Evolutionary conservation across 2,329 filamentous ascomycete genomes (phyloP).

Genomic region (Chaetoscypha palmicola): DNA sequence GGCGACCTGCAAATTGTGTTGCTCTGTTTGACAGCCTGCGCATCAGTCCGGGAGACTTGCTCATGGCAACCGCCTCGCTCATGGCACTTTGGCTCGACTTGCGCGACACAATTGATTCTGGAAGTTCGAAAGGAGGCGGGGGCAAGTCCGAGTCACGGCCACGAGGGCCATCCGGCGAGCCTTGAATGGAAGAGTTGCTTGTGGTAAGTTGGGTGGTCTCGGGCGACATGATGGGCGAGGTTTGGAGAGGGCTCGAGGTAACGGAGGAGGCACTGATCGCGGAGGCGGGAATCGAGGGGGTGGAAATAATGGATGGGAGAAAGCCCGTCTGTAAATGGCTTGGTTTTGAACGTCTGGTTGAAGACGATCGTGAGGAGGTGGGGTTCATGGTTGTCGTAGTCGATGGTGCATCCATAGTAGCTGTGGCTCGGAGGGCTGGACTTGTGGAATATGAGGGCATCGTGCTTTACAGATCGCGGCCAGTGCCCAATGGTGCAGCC

Average conservation of each 20-base stretch:
- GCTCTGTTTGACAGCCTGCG: conserved; percentile 79
- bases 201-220: conserved; percentile 44
- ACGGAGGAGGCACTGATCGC: conserved; percentile 50
- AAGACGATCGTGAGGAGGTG: conserved; percentile 16
- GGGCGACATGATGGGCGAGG: conserved; percentile 52
- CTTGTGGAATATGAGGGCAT: conserved; percentile 20
- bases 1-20: conserved; percentile 56
- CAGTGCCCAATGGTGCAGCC: conserved; percentile 20
- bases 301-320: conserved; percentile 21
- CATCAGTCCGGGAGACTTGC: conserved; percentile 63
- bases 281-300: conserved; percentile 41
- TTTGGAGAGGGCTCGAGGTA: conserved; percentile 47
- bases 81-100: conserved; percentile 57
- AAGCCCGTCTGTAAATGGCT: conserved; percentile 29
- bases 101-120: conserved; percentile 60
- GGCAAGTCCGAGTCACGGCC: conserved; percentile 47
- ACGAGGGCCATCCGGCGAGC: conserved; percentile 57
- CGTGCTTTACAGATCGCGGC: conserved; percentile 5
- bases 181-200: conserved; percentile 56
- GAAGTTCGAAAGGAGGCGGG: conserved; percentile 58
- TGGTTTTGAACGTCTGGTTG: conserved; percentile 21
- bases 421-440: conserved; percentile 15
- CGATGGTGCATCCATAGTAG: conserved; percentile 7
- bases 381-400: conserved; percentile 4
- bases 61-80: conserved; percentile 50